Percentiles rank a stretch among this genome's conserved stretches.
Conservation (phyloP, 345 rosid species). For the Gossypioides kirkii region DNA sequence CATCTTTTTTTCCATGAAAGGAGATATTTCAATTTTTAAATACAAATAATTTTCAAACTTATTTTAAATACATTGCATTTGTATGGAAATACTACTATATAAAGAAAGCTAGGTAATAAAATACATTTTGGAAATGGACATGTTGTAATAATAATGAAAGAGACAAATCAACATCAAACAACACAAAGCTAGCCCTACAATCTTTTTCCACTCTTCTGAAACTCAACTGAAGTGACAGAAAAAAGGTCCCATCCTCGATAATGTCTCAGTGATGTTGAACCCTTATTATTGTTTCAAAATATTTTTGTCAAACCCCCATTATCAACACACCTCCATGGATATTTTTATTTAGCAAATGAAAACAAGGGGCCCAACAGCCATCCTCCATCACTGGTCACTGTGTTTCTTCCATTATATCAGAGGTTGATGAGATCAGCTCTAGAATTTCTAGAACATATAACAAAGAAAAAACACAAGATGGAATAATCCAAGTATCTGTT, state of each 20-base stretch:
- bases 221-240: neutral
- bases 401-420: no score
- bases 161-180: conserved; percentile 10
- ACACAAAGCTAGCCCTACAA: neutral
- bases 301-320: neutral
- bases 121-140: neutral
- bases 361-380: neutral
- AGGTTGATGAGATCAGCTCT: neutral
- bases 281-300: neutral
- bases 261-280: neutral
- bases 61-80: no score
- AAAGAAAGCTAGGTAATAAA: no score
- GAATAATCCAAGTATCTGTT: neutral
- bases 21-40: no score
- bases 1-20: no score
- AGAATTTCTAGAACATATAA: conserved; percentile 12
- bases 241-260: neutral
- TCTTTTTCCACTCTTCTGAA: neutral
- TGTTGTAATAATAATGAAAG: neutral
- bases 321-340: neutral
- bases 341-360: neutral
- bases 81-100: no score
- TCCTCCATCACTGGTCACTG: neutral
- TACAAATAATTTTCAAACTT: no score
- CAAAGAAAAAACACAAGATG: neutral